Percentiles rank a stretch among this genome's conserved stretches.
These are phyloP conservation scores for Metschnikowia baotianmanensis DNA, from an alignment of 805 yeast species.

Conservation along the genomic window DNA sequence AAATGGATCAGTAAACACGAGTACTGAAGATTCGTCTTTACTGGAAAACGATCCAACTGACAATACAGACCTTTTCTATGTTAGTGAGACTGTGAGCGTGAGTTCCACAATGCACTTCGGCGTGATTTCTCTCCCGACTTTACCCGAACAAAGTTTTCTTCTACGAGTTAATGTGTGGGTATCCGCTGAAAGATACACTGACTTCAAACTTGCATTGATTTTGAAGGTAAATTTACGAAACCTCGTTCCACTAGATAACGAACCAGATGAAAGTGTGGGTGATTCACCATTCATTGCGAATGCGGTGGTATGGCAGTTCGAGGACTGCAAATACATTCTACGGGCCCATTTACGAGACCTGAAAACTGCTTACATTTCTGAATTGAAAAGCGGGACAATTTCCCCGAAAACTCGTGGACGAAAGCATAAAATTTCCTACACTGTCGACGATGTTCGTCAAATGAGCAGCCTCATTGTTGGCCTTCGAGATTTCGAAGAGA, in stretches of 20 bases:
- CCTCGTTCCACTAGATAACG: constrained; percentile 1
- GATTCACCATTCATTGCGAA: constrained; percentile 6
- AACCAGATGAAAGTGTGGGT: not conserved
- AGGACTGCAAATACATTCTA: constrained; percentile 8
- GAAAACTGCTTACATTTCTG: not conserved
- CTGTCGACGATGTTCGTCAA: constrained; percentile 16
- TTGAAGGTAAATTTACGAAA: constrained; percentile 11
- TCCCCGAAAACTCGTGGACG: not conserved
- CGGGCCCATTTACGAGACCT: constrained; percentile 2
- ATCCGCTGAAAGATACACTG: not conserved
- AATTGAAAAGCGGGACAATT: not conserved
- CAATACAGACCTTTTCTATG: constrained; percentile 22
- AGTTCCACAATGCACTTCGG: constrained; percentile 29
- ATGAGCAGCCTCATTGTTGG: constrained; percentile 14
- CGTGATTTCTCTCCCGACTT: constrained; percentile 25
- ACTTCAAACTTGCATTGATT: constrained; percentile 3
- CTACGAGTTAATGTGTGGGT: constrained; percentile 11
- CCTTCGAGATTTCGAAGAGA: constrained; percentile 25
- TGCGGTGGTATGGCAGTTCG: constrained; percentile 16
- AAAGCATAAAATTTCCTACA: constrained; percentile 9
- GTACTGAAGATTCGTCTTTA: not conserved
- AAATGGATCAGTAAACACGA: too few species aligned
- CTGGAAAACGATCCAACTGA: not conserved
- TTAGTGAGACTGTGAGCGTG: constrained; percentile 29
- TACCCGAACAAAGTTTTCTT: constrained; percentile 1